Percentiles rank a stretch among this genome's conserved stretches.
phyloP scores from a whole-genome alignment of 2,329 filamentous ascomycete genomes.

The Aspergillus amoenus region DNA sequence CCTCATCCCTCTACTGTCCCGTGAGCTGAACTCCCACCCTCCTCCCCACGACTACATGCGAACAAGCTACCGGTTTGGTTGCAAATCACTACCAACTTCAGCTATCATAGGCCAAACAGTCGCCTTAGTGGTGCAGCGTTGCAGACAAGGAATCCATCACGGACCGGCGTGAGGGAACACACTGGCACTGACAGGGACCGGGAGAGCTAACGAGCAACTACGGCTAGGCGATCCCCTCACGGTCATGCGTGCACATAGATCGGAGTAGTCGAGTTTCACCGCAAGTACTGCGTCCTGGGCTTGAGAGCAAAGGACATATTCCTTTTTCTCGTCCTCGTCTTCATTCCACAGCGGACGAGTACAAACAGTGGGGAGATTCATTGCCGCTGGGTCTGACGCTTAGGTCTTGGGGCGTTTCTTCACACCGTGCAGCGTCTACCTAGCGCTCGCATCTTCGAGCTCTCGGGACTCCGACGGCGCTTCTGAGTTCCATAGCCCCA shows the following conservation, averaged over 20 bases:
- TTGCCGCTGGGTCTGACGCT: conserved; percentile 13
- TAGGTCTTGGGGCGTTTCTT: conserved; percentile 5
- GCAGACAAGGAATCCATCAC: conserved; percentile 3
- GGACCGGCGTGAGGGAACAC: neutral
- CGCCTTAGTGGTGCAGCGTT: neutral
- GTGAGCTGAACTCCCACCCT: conserved; percentile 3
- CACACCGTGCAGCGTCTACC: conserved; percentile 4
- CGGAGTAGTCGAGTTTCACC: conserved; percentile 23
- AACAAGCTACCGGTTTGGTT: conserved; percentile 7
- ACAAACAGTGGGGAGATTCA: conserved; percentile 4
- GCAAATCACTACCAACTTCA: conserved; percentile 3
- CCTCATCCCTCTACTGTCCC: neutral
- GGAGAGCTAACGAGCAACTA: conserved; percentile 7
- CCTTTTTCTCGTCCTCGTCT: conserved; percentile 2
- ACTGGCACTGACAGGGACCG: conserved; percentile 11
- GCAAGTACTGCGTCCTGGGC: conserved; percentile 10
- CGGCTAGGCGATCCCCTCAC: conserved; percentile 22
- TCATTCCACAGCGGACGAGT: neutral
- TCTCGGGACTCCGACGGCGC: conserved; percentile 11
- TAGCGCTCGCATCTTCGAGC: conserved; percentile 1
- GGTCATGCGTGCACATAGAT: conserved; percentile 36
- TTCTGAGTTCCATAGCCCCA: conserved; percentile 8
- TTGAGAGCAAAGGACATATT: conserved; percentile 13
- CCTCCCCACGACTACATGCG: neutral
- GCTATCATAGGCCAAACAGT: conserved; percentile 7